These are phyloP conservation scores for Cenococcum geophilum DNA, from an alignment of 495 filamentous ascomycete species.

Conservation along the genomic window DNA sequence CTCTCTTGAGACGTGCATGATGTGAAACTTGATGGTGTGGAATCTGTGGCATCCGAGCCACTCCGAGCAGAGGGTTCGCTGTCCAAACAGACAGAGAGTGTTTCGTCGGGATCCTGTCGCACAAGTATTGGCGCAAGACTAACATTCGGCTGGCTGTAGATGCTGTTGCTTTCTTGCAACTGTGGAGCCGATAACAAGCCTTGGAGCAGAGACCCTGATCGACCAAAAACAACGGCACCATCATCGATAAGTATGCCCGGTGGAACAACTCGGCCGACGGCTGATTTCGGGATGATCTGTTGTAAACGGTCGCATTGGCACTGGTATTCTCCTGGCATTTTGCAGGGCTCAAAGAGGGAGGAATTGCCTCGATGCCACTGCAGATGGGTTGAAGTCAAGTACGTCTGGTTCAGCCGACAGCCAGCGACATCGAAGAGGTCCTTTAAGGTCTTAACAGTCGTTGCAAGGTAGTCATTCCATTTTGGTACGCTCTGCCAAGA, in stretches of 20 bases:
- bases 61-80: constrained; percentile 3
- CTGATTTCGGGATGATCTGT: constrained; percentile 15
- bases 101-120: constrained; percentile 2
- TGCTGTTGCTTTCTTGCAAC: background rate
- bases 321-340: background rate
- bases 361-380: constrained; percentile 31
- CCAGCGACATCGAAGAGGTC: constrained; percentile 28
- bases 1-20: background rate
- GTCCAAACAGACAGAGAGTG: background rate
- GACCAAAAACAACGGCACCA: constrained; percentile 24
- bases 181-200: background rate
- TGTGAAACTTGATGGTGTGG: constrained; percentile 1
- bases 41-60: constrained; percentile 9
- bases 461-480: constrained; percentile 27
- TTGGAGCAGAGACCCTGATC: constrained; percentile 9
- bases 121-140: constrained; percentile 6
- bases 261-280: constrained; percentile 4
- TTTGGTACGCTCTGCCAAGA: constrained; percentile 26
- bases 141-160: constrained; percentile 18
- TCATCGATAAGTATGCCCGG: constrained; percentile 8
- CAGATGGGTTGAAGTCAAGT: constrained; percentile 21
- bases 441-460: constrained; percentile 16
- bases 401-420: constrained; percentile 6
- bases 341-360: constrained; percentile 24
- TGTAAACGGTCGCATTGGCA: constrained; percentile 21